Percentiles rank a stretch among this genome's conserved stretches.
Evolutionary conservation across 1,284 basidiomycete species (phyloP).

Genomic region (Pterulicium gracile): DNA sequence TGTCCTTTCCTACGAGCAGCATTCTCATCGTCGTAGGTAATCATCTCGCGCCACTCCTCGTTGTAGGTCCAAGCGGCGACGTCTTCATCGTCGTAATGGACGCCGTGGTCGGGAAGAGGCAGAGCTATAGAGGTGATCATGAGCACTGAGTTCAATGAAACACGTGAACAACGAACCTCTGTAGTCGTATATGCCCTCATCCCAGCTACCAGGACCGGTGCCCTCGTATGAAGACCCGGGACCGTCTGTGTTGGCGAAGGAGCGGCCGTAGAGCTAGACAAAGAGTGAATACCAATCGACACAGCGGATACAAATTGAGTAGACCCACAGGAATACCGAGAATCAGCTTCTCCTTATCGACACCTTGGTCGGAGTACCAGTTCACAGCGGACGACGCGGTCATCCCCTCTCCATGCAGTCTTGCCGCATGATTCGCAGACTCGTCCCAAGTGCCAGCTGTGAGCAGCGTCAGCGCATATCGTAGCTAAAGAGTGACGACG

Average conservation of each 20-base stretch:
- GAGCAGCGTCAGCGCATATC: too few species aligned
- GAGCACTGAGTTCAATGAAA: neutral
- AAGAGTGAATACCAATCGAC: neutral
- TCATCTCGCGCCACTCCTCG: conserved; percentile 56
- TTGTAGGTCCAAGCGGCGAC: conserved; percentile 72
- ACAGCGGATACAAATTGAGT: neutral
- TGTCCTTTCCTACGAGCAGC: conserved; percentile 62
- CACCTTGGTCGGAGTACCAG: conserved; percentile 66
- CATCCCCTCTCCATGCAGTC: conserved; percentile 60
- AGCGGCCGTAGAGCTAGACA: conserved; percentile 67
- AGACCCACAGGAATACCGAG: conserved; percentile 60
- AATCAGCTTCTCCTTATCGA: conserved; percentile 73
- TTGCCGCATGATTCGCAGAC: conserved; percentile 82
- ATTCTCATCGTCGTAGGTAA: conserved; percentile 70
- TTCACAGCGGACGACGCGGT: conserved; percentile 61
- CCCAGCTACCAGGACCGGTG: conserved; percentile 66
- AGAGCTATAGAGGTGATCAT: conserved; percentile 26
- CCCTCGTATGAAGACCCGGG: conserved; percentile 74
- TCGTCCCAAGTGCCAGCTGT: conserved; percentile 80
- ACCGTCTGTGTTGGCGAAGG: conserved; percentile 81
- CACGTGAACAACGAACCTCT: conserved; percentile 21
- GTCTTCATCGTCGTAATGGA: conserved; percentile 44
- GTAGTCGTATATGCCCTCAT: conserved; percentile 75
- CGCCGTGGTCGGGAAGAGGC: conserved; percentile 56
- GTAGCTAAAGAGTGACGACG: conserved; percentile 3